A percentile compares a stretch with the other conserved stretches of the same genome.
These are phyloP conservation scores for Cercophora newfieldiana DNA, from an alignment of 495 filamentous ascomycete species.

Conservation along the genomic window DNA sequence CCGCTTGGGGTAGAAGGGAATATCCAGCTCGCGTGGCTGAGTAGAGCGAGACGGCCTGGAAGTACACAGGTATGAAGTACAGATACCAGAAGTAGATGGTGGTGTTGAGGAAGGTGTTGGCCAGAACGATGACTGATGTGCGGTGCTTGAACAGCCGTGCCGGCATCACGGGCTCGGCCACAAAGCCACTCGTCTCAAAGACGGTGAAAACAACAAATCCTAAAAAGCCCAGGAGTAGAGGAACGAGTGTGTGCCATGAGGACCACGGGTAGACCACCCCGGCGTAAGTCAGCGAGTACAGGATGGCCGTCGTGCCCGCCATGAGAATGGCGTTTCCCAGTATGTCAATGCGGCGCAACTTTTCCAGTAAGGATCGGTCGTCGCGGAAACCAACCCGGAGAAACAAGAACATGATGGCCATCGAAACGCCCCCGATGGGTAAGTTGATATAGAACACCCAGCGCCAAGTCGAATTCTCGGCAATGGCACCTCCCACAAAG, in stretches of 20 bases:
- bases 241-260: constrained; percentile 31
- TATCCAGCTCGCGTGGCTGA: constrained; percentile 41
- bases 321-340: constrained; percentile 34
- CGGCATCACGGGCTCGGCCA: constrained; percentile 35
- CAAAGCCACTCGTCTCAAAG: constrained; percentile 23
- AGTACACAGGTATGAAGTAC: constrained; percentile 53
- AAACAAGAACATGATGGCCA: constrained; percentile 33
- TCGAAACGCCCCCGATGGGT: constrained; percentile 30
- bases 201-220: constrained; percentile 25
- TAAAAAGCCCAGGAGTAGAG: constrained; percentile 28
- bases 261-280: constrained; percentile 32
- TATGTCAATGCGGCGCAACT: constrained; percentile 33
- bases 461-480: constrained; percentile 39
- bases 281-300: constrained; percentile 27
- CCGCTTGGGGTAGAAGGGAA: constrained; percentile 37
- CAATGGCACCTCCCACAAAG: constrained; percentile 75
- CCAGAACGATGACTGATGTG: constrained; percentile 27
- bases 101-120: constrained; percentile 31
- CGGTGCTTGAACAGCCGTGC: constrained; percentile 31
- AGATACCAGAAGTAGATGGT: constrained; percentile 36
- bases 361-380: constrained; percentile 16
- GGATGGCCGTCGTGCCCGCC: constrained; percentile 28
- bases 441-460: constrained; percentile 44
- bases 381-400: constrained; percentile 32
- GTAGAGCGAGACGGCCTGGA: constrained; percentile 41